Base-by-base conservation (phyloP, 345 rosid species). In the Hibiscus mutabilis region DNA sequence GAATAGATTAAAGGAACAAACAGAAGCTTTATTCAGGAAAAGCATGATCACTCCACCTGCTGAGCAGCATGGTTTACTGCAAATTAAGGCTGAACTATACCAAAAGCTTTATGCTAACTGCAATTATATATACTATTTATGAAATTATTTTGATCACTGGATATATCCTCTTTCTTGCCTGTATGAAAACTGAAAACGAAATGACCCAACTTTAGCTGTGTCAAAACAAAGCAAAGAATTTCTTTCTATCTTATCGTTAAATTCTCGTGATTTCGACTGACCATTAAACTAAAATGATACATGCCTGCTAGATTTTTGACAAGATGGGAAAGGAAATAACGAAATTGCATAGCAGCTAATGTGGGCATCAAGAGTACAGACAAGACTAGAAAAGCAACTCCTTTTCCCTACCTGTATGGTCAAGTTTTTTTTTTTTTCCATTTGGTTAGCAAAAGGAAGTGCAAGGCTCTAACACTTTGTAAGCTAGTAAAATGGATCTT, bases 301-400 rank as follows among this genome's bases (percentile, higher is more conserved):
- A 65, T 52, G 70, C 49, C 63, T 64, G 40, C 55, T 6, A 73
- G 76, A 73, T 73, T 65, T 64, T 73, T 73, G 76, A 55, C 70
- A 72, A 72, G 74, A 72, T 12, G 51, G 60, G n/a, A 40, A 18
- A 15, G 47, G 13, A 71, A 60, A 47, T 46, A 71, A 60, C 31
- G 68, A 60, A 60, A 27, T 47, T 25, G 68, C 74, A 16, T 24
- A 1, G 27, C 46, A 47, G 37, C 14, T 71, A 71, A 27, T 60
- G 6, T 60, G 74, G 11, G 46, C 46, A 42, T 42, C 14, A 42
- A 42, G 60, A 70, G 64, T 37, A 40, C 55, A 57, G 73, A 69
- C 49, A 70, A 70, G 63, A 37, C 22, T 57, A 14, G 15, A 56
- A 56, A 70, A 57, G 74, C 49, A 71, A 47, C 33, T 46, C 67